Evolutionary conservation across 73 alveolate species (phyloP).

Genomic region (Halteria grandinella): DNA sequence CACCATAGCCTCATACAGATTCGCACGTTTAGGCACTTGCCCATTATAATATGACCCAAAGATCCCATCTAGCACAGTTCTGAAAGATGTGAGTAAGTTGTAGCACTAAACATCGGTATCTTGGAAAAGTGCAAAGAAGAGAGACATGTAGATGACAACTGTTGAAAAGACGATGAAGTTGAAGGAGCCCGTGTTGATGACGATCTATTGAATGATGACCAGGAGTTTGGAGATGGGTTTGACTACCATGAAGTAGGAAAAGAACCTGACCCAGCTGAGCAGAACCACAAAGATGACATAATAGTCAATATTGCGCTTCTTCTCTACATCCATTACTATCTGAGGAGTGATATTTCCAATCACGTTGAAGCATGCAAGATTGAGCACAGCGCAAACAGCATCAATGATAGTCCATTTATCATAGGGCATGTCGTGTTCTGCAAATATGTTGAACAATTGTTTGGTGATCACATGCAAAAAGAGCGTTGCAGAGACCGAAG

Average conservation of each 20-base stretch:
- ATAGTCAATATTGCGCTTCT: conserved; percentile 31
- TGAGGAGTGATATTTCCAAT: conserved; percentile 23
- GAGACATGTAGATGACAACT: conserved; percentile 10
- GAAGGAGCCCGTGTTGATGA: conserved; percentile 32
- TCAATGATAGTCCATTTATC: conserved; percentile 56
- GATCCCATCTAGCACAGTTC: conserved; percentile 42
- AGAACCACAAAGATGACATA: conserved; percentile 45
- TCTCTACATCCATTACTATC: neutral
- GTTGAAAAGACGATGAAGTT: conserved; percentile 5
- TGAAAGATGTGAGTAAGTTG: neutral
- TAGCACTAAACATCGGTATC: conserved; percentile 9
- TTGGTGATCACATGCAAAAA: conserved; percentile 37
- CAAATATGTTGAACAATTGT: conserved; percentile 26
- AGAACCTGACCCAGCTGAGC: conserved; percentile 47
- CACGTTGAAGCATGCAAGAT: conserved; percentile 38
- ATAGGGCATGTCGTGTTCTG: conserved; percentile 43
- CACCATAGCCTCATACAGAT: too few species aligned
- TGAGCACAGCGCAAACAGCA: conserved; percentile 19
- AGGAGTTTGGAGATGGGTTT: conserved; percentile 44
- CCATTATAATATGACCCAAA: conserved; percentile 39
- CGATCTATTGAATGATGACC: conserved; percentile 16
- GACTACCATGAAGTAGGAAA: conserved; percentile 34
- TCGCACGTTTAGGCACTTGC: neutral
- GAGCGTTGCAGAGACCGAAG: conserved; percentile 18
- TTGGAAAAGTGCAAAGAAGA: conserved; percentile 17